phyloP scores from a whole-genome alignment of 2,329 filamentous ascomycete genomes.

The Myriosclerotinia scirpicola region DNA sequence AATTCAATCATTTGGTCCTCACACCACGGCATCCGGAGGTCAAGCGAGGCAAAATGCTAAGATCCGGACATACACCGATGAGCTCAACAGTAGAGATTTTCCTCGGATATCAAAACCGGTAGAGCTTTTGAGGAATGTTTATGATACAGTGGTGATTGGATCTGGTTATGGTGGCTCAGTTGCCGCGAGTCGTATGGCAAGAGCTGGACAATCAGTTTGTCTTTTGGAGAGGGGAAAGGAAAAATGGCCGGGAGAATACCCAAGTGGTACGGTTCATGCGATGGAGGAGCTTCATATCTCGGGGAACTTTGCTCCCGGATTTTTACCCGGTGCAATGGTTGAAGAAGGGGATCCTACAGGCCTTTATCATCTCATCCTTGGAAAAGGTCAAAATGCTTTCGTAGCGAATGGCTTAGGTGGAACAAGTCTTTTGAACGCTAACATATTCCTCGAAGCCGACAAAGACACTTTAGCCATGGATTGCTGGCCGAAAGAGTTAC shows the following conservation, averaged over 20 bases:
- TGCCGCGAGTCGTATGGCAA: constrained; percentile 63
- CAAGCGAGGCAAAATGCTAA: constrained; percentile 36
- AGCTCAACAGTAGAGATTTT: constrained; percentile 42
- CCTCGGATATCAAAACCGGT: constrained; percentile 58
- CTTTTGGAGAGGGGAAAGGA: constrained; percentile 65
- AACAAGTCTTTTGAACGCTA: constrained; percentile 65
- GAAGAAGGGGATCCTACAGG: constrained; percentile 56
- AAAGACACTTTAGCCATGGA: constrained; percentile 52
- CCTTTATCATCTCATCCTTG: constrained; percentile 62
- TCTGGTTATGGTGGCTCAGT: constrained; percentile 69
- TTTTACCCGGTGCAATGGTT: constrained; percentile 46
- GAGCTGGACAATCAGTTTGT: constrained; percentile 60
- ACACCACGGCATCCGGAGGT: constrained; percentile 29
- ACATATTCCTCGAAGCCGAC: constrained; percentile 63
- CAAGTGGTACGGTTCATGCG: constrained; percentile 49
- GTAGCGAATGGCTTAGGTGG: constrained; percentile 56
- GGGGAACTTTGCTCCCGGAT: constrained; percentile 51
- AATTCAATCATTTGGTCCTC: constrained; percentile 32
- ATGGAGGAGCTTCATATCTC: constrained; percentile 56
- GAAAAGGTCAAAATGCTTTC: constrained; percentile 61
- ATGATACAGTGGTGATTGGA: constrained; percentile 67
- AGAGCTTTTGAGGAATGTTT: constrained; percentile 55
- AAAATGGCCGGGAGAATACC: constrained; percentile 66
- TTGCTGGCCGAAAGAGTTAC: constrained; percentile 60
- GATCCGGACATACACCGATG: constrained; percentile 38